These are phyloP conservation scores for Stemphylium vesicarium DNA, from an alignment of 2,329 filamentous ascomycete genomes.

Conservation along the genomic window DNA sequence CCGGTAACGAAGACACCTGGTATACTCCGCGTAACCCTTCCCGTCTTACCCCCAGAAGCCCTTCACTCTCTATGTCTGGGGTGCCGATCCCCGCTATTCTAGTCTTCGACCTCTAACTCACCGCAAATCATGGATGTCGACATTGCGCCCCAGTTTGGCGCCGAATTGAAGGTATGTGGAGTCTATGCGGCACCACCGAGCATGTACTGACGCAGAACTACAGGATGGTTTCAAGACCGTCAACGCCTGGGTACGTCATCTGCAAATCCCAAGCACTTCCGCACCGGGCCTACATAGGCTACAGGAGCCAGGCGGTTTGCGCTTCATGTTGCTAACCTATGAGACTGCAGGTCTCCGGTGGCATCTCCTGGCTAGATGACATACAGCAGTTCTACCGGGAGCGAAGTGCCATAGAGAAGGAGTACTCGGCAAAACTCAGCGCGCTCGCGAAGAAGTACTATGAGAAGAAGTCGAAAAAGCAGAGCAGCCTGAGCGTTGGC, in stretches of 20 bases:
- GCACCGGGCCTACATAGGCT: constrained; percentile 4
- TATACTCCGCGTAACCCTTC: constrained; percentile 31
- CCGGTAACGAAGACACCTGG: constrained; percentile 18
- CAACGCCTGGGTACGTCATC: constrained; percentile 75
- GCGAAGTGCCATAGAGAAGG: constrained; percentile 91
- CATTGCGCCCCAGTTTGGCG: constrained; percentile 83
- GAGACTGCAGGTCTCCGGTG: constrained; percentile 68
- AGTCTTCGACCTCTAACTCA: constrained; percentile 19
- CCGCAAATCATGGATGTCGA: constrained; percentile 75
- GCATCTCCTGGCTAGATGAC: constrained; percentile 94
- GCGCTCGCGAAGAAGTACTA: constrained; percentile 94
- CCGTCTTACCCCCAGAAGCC: constrained; percentile 23
- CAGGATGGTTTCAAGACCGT: constrained; percentile 97
- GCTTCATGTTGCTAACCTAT: constrained; percentile 30
- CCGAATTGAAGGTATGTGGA: constrained; percentile 81
- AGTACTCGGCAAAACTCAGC: constrained; percentile 88
- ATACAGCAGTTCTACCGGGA: constrained; percentile 98
- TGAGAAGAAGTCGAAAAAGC: constrained; percentile 94
- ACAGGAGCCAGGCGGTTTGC: constrained; percentile 10
- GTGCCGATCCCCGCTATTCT: constrained; percentile 29
- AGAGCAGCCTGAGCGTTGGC: constrained; percentile 85
- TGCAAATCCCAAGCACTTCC: constrained; percentile 6
- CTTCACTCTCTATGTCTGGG: constrained; percentile 33
- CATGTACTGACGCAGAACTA: constrained; percentile 34
- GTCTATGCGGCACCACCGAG: constrained; percentile 22